These are phyloP conservation scores for Cordyceps farinosa DNA, from an alignment of 2,329 filamentous ascomycete species.

Conservation along the genomic window DNA sequence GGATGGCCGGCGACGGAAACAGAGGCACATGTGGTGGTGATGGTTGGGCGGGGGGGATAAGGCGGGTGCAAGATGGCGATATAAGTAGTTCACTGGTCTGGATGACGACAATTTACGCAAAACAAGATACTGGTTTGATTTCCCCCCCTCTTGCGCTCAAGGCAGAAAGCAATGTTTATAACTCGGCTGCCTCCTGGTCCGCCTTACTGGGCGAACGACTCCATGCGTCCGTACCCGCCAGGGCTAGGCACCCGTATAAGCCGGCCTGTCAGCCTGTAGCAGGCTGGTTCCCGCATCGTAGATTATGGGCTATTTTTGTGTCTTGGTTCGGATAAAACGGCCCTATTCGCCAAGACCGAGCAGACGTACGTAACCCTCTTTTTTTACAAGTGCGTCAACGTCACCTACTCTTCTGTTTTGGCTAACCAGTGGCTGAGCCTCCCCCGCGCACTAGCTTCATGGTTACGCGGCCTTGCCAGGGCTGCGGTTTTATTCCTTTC, in stretches of 20 bases:
- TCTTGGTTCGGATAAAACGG: not conserved
- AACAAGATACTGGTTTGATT: not conserved
- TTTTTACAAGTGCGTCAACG: not conserved
- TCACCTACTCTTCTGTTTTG: not conserved
- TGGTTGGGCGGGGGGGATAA: not conserved
- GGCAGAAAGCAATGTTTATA: not conserved
- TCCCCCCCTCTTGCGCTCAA: not conserved
- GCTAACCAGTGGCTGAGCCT: not conserved
- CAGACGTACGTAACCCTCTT: not conserved
- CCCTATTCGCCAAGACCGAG: not conserved
- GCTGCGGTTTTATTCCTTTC: not conserved
- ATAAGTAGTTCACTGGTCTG: not conserved
- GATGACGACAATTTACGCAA: not conserved
- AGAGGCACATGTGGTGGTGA: constrained; percentile 7
- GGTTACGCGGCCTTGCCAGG: not conserved
- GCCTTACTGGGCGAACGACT: not conserved
- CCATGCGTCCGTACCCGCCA: not conserved
- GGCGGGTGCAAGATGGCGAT: not conserved
- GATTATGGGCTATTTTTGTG: not conserved
- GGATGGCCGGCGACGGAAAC: not conserved
- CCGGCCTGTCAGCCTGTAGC: not conserved
- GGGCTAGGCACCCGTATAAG: constrained; percentile 7
- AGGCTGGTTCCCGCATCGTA: not conserved
- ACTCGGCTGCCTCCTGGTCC: not conserved
- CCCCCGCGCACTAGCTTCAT: not conserved